Evolutionary conservation across 2,329 filamentous ascomycete genomes (phyloP).

Genomic region (Mollisiaceae sp.): DNA sequence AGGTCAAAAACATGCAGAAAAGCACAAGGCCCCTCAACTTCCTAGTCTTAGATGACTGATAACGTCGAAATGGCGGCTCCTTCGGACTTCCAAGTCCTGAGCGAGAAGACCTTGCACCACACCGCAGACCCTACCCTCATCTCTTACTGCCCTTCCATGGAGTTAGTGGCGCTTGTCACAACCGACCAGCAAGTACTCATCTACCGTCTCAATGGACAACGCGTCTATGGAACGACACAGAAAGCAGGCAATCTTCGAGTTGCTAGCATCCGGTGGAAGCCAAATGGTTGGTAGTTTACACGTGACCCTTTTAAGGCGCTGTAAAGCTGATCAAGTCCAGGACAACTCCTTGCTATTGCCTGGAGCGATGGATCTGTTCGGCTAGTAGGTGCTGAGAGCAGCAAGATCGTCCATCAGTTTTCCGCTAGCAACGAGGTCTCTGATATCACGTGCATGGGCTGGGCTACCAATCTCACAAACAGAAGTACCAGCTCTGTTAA

Average conservation of each 20-base stretch:
- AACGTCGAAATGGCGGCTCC: slow-evolving; percentile 28
- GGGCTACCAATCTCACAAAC: slow-evolving; percentile 42
- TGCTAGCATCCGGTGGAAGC: slow-evolving; percentile 45
- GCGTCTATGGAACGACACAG: slow-evolving; percentile 58
- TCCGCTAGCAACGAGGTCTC: slow-evolving; percentile 39
- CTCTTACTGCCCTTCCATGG: slow-evolving; percentile 82
- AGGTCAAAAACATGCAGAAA: background rate
- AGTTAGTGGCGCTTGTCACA: slow-evolving; percentile 78
- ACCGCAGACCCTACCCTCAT: slow-evolving; percentile 63
- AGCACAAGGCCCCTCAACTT: background rate
- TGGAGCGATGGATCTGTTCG: slow-evolving; percentile 83
- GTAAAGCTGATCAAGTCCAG: slow-evolving; percentile 45
- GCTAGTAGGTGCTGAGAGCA: slow-evolving; percentile 78
- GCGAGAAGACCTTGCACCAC: slow-evolving; percentile 62
- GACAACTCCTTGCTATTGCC: slow-evolving; percentile 78
- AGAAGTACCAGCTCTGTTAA: slow-evolving; percentile 27
- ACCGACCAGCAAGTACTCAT: slow-evolving; percentile 72
- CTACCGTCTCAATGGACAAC: slow-evolving; percentile 78
- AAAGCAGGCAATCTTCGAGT: slow-evolving; percentile 45
- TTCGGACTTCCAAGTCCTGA: slow-evolving; percentile 48
- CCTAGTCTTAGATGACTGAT: background rate
- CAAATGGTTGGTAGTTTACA: slow-evolving; percentile 38
- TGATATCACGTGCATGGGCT: slow-evolving; percentile 52
- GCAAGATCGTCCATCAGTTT: slow-evolving; percentile 79
- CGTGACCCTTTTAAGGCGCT: too few relatives aligned